Base-by-base conservation (phyloP, 139 green algal genomes). In the Haematococcus lacustris region DNA sequence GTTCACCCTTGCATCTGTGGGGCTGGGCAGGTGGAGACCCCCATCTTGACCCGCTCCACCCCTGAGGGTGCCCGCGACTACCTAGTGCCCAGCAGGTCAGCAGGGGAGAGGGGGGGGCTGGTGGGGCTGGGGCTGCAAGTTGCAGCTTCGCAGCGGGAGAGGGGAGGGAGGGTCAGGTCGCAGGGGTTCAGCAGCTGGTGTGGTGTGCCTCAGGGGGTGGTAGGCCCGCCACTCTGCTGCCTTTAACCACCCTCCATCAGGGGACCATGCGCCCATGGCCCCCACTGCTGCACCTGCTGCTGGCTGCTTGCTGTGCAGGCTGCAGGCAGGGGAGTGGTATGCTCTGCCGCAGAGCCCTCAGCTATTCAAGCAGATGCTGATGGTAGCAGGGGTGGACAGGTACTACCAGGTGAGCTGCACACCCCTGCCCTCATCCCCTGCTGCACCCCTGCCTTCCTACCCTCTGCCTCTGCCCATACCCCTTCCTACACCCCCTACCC, bases 281-380 rank as follows among this genome's bases (percentile, higher is more conserved):
- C n/a, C n/a, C n/a, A n/a, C n/a, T n/a, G n/a, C n/a, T n/a, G n/a
- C n/a, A n/a, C n/a, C 43, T 53, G 9, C 43, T 17, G 23, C 57
- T 38, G 57, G 5, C 30, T 9, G 57, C 57, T 21, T 65, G 13
- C 5, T 65, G 57, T 53, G 30, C 75, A 88, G 79, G 39, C 50
- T 89, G 59, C 78, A 90, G 64, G 75, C 83, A 3, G 93, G 92
- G 0, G 78, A 86, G 34, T 97, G 87, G 79, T 99, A 98, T 80
- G 95, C 95, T 28, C 87, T 99, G 66, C 95, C 95, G 1, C 95
- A 99, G 82, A 93, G 80, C 60, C 95, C 95, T 2, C 95, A 99
- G 87, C 88, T 99, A 38, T 98, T 98, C 86, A 99, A 97, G 85
- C 95, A 99, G 86, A 92, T 99, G 91, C 91, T 99, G n/a, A 97